Conservation (phyloP, 768 basidiomycete genomes). For the Lactarius quietus region DNA sequence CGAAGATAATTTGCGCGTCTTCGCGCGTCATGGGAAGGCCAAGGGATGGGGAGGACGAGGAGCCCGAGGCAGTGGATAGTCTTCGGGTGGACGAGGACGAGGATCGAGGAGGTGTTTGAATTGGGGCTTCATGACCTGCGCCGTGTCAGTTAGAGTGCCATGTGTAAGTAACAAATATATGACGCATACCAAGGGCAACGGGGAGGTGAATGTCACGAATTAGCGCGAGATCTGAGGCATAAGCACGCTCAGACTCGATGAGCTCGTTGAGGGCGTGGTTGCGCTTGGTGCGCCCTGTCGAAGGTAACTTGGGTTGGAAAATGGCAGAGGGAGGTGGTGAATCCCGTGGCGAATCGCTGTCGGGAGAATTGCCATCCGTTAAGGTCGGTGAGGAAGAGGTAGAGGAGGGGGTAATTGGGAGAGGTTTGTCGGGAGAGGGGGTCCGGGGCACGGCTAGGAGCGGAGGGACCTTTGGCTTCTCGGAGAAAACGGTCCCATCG, state of each 20-base stretch:
- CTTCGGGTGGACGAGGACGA: slow-evolving; percentile 50
- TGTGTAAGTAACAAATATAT: slow-evolving; percentile 2
- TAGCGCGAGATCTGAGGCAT: slow-evolving; percentile 78
- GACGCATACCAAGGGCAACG: slow-evolving; percentile 61
- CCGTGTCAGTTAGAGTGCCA: not conserved
- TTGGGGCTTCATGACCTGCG: slow-evolving; percentile 41
- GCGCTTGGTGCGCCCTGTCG: slow-evolving; percentile 53
- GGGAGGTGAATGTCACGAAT: slow-evolving; percentile 78
- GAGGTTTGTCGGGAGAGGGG: slow-evolving; percentile 34
- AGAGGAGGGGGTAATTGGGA: slow-evolving; percentile 33
- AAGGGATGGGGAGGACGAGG: slow-evolving; percentile 37
- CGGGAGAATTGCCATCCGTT: slow-evolving; percentile 21
- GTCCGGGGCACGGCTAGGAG: slow-evolving; percentile 23
- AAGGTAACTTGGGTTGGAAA: slow-evolving; percentile 15
- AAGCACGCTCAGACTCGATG: slow-evolving; percentile 74
- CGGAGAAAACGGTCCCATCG: slow-evolving; percentile 25
- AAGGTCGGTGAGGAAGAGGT: slow-evolving; percentile 24
- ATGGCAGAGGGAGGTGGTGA: slow-evolving; percentile 23
- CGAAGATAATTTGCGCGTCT: slow-evolving; percentile 69
- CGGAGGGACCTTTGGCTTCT: slow-evolving; percentile 17
- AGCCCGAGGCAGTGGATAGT: slow-evolving; percentile 49
- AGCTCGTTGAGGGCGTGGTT: slow-evolving; percentile 75
- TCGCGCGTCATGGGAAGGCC: slow-evolving; percentile 66
- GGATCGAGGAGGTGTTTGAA: slow-evolving; percentile 35
- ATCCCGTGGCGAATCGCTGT: slow-evolving; percentile 10